Percentiles rank a stretch among this genome's conserved stretches.
phyloP scores from a whole-genome alignment of 2,329 filamentous ascomycete genomes.

The Trichoderma sp. region DNA sequence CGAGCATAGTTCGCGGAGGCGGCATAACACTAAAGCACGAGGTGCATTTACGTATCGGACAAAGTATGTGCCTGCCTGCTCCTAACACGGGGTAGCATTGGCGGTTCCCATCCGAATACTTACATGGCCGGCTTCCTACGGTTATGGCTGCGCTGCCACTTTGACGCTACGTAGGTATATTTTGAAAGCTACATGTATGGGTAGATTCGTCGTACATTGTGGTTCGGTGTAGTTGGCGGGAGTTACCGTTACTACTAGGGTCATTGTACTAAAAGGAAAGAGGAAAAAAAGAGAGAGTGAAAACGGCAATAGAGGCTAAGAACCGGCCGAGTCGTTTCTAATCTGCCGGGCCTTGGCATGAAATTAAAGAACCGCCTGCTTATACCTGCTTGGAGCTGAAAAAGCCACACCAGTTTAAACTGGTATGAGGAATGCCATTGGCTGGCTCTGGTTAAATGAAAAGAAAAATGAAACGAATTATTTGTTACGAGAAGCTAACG shows the following conservation, averaged over 20 bases:
- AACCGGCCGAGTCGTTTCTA: background rate
- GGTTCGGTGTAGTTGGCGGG: background rate
- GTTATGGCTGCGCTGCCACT: background rate
- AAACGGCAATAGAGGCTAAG: background rate
- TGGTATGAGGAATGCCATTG: background rate
- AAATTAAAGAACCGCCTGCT: background rate
- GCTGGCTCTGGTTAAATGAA: constrained; percentile 3
- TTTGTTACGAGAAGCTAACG: background rate
- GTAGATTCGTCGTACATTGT: background rate
- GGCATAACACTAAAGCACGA: constrained; percentile 5
- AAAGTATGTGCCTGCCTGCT: background rate
- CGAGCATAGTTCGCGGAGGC: background rate
- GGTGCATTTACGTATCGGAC: background rate
- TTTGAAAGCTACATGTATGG: background rate
- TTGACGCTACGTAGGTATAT: background rate
- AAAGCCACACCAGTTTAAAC: background rate
- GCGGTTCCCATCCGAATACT: background rate
- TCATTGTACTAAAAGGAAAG: background rate
- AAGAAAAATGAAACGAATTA: background rate
- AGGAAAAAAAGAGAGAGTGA: background rate
- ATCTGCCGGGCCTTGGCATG: constrained; percentile 14
- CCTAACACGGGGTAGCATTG: background rate
- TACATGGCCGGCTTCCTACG: background rate
- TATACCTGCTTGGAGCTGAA: background rate
- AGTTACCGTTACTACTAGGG: background rate